Percentiles rank a stretch among this genome's conserved stretches.
phyloP scores from a whole-genome alignment of 768 basidiomycete genomes.

The Xanthoconium purpureum region DNA sequence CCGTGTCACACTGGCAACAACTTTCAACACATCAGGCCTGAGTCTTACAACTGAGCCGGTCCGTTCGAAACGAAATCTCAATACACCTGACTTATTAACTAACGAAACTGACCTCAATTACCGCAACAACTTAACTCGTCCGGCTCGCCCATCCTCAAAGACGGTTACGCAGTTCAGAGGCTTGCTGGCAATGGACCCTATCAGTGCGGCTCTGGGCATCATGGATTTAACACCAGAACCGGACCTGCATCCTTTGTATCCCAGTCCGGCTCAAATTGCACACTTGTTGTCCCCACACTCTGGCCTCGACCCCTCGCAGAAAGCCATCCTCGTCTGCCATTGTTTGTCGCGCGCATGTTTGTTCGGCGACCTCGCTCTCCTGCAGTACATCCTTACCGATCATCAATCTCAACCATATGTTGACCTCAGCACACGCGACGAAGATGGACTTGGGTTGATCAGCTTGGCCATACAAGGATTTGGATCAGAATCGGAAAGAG shows the following conservation, averaged over 20 bases:
- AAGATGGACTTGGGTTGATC: slow-evolving; percentile 81
- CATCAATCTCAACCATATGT: slow-evolving; percentile 60
- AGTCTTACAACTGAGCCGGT: slow-evolving; percentile 1
- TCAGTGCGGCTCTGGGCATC: slow-evolving; percentile 24
- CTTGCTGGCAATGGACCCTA: slow-evolving; percentile 28
- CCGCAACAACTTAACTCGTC: neutral
- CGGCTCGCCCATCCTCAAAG: slow-evolving; percentile 9
- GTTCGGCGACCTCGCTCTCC: slow-evolving; percentile 70
- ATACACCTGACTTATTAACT: slow-evolving; percentile 1
- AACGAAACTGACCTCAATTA: slow-evolving; percentile 6
- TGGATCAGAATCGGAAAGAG: slow-evolving; percentile 74
- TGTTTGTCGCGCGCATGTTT: slow-evolving; percentile 71
- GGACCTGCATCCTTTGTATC: slow-evolving; percentile 78
- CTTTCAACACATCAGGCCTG: slow-evolving; percentile 2
- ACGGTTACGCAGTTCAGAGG: slow-evolving; percentile 1
- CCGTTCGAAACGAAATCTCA: slow-evolving; percentile 20
- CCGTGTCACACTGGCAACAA: slow-evolving; percentile 1
- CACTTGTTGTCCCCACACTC: slow-evolving; percentile 64
- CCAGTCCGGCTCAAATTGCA: slow-evolving; percentile 59
- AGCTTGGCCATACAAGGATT: slow-evolving; percentile 79
- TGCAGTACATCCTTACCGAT: slow-evolving; percentile 71
- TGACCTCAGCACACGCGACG: slow-evolving; percentile 72
- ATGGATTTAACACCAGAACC: slow-evolving; percentile 70
- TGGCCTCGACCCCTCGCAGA: slow-evolving; percentile 66
- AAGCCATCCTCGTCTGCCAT: slow-evolving; percentile 67